These are phyloP conservation scores for Hypoxylon fuscum DNA, from an alignment of 495 filamentous ascomycete species.

Conservation along the genomic window DNA sequence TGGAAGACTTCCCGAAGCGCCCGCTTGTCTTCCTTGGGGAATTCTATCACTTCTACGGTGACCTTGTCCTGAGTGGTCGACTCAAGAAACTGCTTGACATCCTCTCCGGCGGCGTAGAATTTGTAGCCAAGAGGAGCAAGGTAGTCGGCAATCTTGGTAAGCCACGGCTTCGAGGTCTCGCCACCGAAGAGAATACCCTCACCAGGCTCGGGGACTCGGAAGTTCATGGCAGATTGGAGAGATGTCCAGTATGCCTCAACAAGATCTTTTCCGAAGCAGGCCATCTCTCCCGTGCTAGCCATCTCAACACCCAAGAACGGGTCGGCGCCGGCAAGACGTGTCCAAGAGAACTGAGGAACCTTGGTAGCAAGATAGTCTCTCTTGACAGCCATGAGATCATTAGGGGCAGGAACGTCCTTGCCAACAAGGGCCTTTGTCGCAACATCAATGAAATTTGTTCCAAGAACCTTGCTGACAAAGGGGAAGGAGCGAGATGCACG, in stretches of 20 bases:
- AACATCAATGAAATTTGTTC: constrained; percentile 96
- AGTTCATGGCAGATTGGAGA: constrained; percentile 98
- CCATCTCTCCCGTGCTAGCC: constrained; percentile 96
- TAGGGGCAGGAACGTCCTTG: constrained; percentile 83
- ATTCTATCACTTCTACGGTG: constrained; percentile 90
- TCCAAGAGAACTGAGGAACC: constrained; percentile 99
- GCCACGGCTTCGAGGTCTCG: constrained; percentile 69
- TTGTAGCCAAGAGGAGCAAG: constrained; percentile 91
- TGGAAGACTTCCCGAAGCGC: constrained; percentile 94
- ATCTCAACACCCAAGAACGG: constrained; percentile 99
- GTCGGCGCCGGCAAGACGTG: constrained; percentile 95
- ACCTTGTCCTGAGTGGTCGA: constrained; percentile 69
- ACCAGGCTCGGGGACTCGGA: constrained; percentile 90
- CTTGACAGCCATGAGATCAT: constrained; percentile 87
- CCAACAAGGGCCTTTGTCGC: constrained; percentile 93
- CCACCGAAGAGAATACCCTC: constrained; percentile 95
- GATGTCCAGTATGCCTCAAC: constrained; percentile 98
- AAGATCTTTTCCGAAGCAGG: constrained; percentile 95
- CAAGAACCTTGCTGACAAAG: constrained; percentile 96
- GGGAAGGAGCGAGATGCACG: constrained; percentile 98
- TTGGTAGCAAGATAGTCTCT: constrained; percentile 95
- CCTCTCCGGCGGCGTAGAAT: constrained; percentile 82
- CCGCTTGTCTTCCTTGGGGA: constrained; percentile 95
- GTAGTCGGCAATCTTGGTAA: constrained; percentile 82
- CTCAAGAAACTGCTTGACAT: constrained; percentile 86